phyloP scores from a whole-genome alignment of 331 rosid genomes.

The Saraca asoca region DNA sequence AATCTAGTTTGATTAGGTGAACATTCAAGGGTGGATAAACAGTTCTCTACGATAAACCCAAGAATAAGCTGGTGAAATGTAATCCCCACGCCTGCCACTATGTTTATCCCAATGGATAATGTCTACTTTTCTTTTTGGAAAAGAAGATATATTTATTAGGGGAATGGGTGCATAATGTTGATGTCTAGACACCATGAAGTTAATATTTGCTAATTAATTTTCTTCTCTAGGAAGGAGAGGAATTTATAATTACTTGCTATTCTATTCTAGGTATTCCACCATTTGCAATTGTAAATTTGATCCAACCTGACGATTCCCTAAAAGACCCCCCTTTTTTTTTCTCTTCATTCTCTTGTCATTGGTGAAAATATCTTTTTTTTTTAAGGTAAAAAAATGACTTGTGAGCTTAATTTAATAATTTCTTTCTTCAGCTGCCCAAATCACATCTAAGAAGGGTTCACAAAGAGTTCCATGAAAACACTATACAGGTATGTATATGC shows the following conservation, averaged over 20 bases:
- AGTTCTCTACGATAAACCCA: neutral
- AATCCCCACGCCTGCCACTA: neutral
- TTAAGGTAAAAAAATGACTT: slow-evolving; percentile 32
- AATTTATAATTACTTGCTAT: neutral
- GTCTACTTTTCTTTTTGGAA: neutral
- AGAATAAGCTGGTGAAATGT: neutral
- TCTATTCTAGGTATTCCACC: slow-evolving; percentile 14
- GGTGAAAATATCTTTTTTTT: slow-evolving; percentile 24
- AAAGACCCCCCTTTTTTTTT: slow-evolving; percentile 16
- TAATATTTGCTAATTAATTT: slow-evolving; percentile 11
- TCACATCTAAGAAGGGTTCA: slow-evolving; percentile 80
- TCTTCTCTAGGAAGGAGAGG: slow-evolving; percentile 11
- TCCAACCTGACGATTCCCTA: slow-evolving; percentile 16
- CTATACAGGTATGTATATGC: slow-evolving; percentile 63
- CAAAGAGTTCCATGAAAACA: slow-evolving; percentile 84
- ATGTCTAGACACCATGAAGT: slow-evolving; percentile 26
- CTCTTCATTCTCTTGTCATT: slow-evolving; percentile 7
- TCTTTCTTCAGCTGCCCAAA: slow-evolving; percentile 73
- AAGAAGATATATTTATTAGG: slow-evolving; percentile 21
- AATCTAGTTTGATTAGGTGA: slow-evolving; percentile 32
- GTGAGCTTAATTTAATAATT: slow-evolving; percentile 29
- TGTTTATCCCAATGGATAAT: neutral
- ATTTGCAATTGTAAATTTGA: slow-evolving; percentile 27
- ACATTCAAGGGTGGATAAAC: slow-evolving; percentile 9
- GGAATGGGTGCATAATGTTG: neutral